Evolutionary conservation across 2,329 filamentous ascomycete genomes (phyloP), one percentile per base, ranked within the genome.

Genomic region (Hypoxylon sp.): DNA sequence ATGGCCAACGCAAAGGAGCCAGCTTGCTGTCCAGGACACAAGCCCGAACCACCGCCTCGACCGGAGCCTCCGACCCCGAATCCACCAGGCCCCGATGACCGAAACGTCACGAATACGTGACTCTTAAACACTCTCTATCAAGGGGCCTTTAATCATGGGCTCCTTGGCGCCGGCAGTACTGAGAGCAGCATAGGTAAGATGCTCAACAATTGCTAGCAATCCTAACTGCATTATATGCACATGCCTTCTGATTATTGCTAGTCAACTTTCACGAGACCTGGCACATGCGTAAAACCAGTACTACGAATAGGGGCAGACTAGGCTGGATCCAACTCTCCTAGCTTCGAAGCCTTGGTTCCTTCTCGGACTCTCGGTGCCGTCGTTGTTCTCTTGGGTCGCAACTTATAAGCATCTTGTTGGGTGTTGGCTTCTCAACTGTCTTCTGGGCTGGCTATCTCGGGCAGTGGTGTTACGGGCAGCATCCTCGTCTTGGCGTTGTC

Each of bases 41-140:
- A 74, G 30, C 77, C 77, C 7, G 51, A 69, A 22, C 77, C 78
- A 35, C 74, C 75, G 55, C 78, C 78, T 40, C 73, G 67, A 25
- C 77, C 78, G 17, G 75, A 78, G 33, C 77, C 78, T 50, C 75
- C 77, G 13, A 75, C 74, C 4, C 78, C 78, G 35, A 72, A 75
- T 22, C 77, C 77, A 46, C 69, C 73, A 6, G 61, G 51, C 20
- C 76, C 76, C 11, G 69, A 76, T 57, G 72, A 73, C 56, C 59
- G 51, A 56, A 62, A 65, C 6, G 17, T 31, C 22, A 30, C 42
- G 37, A 56, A 64, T 54, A 60, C 62, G 35, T 70, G 50, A 67
- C 35, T 22, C 35, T 22, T 33, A 49, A 31, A 42, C 27, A 37
- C 62, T 42, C 20, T 50, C 31, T 35, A 61, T 46, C 64, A 33